A percentile compares a stretch with the other conserved stretches of the same genome.
Evolutionary conservation across 2,329 filamentous ascomycete species (phyloP).

Genomic region (Chaetomium olivaceum): DNA sequence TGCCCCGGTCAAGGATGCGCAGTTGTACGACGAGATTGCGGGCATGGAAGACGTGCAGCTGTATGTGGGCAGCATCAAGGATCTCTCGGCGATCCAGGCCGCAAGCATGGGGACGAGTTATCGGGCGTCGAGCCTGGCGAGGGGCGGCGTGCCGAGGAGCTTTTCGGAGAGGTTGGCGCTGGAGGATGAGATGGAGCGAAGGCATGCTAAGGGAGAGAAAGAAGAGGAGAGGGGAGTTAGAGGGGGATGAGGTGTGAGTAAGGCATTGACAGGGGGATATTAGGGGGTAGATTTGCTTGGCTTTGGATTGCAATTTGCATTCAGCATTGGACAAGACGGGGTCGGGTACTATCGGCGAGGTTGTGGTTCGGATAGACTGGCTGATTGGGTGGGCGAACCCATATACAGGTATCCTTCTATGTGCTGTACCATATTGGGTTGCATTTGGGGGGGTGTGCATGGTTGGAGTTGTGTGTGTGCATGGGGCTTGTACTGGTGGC

Average conservation of each 20-base stretch:
- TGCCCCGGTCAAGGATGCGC: slow-evolving; percentile 43
- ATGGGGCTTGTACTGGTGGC: not conserved
- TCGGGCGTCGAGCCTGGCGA: slow-evolving; percentile 32
- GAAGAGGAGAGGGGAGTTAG: slow-evolving; percentile 15
- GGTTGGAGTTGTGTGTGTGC: not conserved
- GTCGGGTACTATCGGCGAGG: not conserved
- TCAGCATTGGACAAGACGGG: not conserved
- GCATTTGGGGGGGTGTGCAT: slow-evolving; percentile 20
- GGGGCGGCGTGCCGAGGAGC: slow-evolving; percentile 34
- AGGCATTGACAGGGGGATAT: not conserved
- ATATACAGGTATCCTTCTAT: not conserved
- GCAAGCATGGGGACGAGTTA: slow-evolving; percentile 35
- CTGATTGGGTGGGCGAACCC: not conserved
- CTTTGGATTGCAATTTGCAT: not conserved
- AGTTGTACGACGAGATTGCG: slow-evolving; percentile 43
- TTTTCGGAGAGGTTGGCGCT: slow-evolving; percentile 39
- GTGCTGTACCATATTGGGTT: slow-evolving; percentile 25
- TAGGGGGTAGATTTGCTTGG: not conserved
- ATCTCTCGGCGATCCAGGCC: slow-evolving; percentile 35
- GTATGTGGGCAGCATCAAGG: slow-evolving; percentile 47
- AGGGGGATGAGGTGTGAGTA: not conserved
- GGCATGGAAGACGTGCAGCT: slow-evolving; percentile 41
- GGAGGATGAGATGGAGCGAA: slow-evolving; percentile 34
- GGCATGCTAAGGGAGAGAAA: slow-evolving; percentile 10
- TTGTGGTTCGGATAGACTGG: not conserved